Conservation (phyloP, 2,329 filamentous ascomycete genomes). For the Cytospora piceae region DNA sequence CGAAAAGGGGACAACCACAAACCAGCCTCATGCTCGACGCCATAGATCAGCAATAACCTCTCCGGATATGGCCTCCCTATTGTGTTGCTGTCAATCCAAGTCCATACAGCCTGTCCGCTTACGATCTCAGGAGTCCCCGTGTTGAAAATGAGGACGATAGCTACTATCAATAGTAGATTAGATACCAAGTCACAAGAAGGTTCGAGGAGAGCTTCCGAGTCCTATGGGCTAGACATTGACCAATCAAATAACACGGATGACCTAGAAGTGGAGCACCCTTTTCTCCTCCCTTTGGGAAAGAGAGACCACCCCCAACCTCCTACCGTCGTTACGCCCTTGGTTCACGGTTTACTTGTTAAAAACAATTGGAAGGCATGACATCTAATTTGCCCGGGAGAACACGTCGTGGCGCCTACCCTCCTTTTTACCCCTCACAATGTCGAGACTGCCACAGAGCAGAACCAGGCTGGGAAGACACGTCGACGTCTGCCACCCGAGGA, state of each 20-base stretch:
- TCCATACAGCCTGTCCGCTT: no score
- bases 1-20: background rate
- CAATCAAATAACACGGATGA: background rate
- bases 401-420: background rate
- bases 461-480: no score
- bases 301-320: slow-evolving; percentile 1
- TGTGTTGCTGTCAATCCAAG: no score
- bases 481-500: no score
- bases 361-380: background rate
- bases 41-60: background rate
- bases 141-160: no score
- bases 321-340: background rate
- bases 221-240: background rate
- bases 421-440: no score
- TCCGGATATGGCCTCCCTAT: no score
- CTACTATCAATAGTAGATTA: no score
- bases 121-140: no score
- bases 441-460: no score
- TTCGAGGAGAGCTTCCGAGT: no score
- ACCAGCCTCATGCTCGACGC: background rate
- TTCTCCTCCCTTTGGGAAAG: background rate
- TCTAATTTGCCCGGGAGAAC: background rate
- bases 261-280: background rate
- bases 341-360: background rate
- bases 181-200: no score